Percentiles rank a stretch among this genome's conserved stretches.
phyloP scores from a whole-genome alignment of 371 early-diverging fungal genomes.

The Mucor velutinosus region DNA sequence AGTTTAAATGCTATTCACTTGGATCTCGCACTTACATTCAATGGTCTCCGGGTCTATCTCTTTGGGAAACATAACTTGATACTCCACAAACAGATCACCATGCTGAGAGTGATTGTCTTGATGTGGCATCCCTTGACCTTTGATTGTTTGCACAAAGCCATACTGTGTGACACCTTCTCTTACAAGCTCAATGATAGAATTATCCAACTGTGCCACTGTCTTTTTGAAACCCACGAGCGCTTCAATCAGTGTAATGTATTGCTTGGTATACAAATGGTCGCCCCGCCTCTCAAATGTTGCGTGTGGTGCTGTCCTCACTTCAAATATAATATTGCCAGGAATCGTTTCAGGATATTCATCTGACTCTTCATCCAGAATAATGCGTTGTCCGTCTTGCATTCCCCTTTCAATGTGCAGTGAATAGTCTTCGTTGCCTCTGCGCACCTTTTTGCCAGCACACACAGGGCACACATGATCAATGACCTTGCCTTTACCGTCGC shows the following conservation, averaged over 20 bases:
- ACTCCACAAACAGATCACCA: constrained; percentile 90
- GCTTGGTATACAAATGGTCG: constrained; percentile 80
- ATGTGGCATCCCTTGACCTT: constrained; percentile 84
- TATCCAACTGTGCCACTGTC: constrained; percentile 85
- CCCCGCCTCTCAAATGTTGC: constrained; percentile 79
- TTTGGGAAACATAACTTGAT: constrained; percentile 87
- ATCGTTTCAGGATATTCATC: constrained; percentile 90
- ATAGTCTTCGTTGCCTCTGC: constrained; percentile 80
- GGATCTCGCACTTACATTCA: constrained; percentile 29
- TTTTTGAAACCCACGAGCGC: constrained; percentile 90
- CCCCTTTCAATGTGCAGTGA: constrained; percentile 87
- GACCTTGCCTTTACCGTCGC: constrained; percentile 90
- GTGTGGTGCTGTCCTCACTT: constrained; percentile 80
- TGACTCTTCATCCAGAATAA: constrained; percentile 87
- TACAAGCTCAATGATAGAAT: constrained; percentile 63
- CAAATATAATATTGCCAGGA: constrained; percentile 91
- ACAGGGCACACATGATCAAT: constrained; percentile 76
- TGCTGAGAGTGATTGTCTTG: constrained; percentile 62
- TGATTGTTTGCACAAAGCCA: constrained; percentile 74
- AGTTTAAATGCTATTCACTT: neutral
- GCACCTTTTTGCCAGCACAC: constrained; percentile 87
- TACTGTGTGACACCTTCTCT: constrained; percentile 69
- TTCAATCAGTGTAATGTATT: constrained; percentile 81
- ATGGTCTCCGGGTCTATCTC: constrained; percentile 42
- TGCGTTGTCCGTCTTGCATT: constrained; percentile 77